phyloP scores from a whole-genome alignment of 768 basidiomycete genomes.

The Naganishia randhawae region DNA sequence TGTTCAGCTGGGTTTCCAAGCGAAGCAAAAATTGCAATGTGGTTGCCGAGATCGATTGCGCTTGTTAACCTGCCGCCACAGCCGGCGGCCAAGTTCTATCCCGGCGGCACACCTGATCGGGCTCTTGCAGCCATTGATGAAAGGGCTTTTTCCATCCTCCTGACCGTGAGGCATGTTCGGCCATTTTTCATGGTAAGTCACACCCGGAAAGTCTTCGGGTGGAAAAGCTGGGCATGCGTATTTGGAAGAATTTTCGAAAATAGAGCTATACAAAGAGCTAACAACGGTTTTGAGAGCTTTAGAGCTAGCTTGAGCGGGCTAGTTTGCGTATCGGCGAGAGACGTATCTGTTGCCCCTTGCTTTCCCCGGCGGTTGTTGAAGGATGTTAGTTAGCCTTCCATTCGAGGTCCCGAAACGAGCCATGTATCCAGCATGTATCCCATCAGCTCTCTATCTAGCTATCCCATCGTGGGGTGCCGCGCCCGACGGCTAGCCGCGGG shows the following conservation, averaged over 20 bases:
- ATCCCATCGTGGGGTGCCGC: background rate
- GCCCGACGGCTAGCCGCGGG: background rate
- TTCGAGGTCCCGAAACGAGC: constrained; percentile 5
- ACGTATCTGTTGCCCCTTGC: constrained; percentile 19
- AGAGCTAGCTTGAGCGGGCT: background rate
- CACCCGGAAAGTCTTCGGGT: background rate
- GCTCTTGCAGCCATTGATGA: background rate
- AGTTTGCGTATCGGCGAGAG: background rate
- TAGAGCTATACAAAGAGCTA: too few relatives aligned
- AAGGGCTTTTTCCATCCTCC: constrained; percentile 1
- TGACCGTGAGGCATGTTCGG: background rate
- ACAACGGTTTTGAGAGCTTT: too few relatives aligned
- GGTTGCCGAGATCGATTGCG: too few relatives aligned
- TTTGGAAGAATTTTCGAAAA: too few relatives aligned
- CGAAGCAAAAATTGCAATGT: too few relatives aligned
- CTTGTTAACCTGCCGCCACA: background rate
- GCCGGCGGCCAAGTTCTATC: constrained; percentile 3
- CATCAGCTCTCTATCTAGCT: background rate
- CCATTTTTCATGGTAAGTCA: background rate
- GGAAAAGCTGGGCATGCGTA: background rate
- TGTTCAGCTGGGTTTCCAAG: too few relatives aligned
- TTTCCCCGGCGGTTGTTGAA: constrained; percentile 13
- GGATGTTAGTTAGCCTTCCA: background rate
- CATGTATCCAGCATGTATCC: too few relatives aligned
- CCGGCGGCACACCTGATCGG: background rate